Evolutionary conservation across 352 stramenopile genomes (phyloP).

Genomic region (Halophytophthora polymorphica): DNA sequence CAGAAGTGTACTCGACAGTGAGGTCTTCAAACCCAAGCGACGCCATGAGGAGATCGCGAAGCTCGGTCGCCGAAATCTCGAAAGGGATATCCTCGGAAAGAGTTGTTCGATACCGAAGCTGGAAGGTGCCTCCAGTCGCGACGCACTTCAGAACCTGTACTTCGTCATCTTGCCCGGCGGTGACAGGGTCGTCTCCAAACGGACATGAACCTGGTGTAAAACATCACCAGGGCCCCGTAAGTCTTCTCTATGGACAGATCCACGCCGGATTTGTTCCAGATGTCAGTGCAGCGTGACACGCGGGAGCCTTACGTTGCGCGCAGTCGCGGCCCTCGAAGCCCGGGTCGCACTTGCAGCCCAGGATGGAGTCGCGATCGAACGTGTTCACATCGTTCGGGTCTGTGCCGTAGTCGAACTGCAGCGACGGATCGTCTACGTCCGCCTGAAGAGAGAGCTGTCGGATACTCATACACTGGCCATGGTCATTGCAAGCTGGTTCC

Average conservation of each 20-base stretch:
- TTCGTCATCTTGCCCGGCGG: constrained; percentile 77
- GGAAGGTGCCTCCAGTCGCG: constrained; percentile 51
- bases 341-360: constrained; percentile 89
- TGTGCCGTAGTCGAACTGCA: constrained; percentile 62
- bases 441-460: constrained; percentile 58
- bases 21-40: constrained; percentile 52
- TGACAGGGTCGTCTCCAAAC: constrained; percentile 84
- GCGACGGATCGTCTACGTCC: constrained; percentile 40
- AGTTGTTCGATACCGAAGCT: constrained; percentile 53
- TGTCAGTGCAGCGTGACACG: neutral
- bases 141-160: constrained; percentile 75
- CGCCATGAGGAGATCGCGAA: constrained; percentile 57
- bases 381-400: constrained; percentile 66
- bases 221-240: neutral
- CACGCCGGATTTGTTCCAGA: neutral
- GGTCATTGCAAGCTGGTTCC: constrained; percentile 49
- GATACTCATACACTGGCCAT: constrained; percentile 79
- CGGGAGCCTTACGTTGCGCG: constrained; percentile 38
- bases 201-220: constrained; percentile 73
- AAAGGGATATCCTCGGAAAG: constrained; percentile 57
- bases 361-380: constrained; percentile 75
- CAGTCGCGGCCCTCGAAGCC: constrained; percentile 91
- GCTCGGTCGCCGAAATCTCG: constrained; percentile 25
- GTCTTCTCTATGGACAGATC: neutral
- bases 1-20: constrained; percentile 39